Evolutionary conservation across 2,329 filamentous ascomycete genomes (phyloP).

Genomic region (Hypoxylon sp.): DNA sequence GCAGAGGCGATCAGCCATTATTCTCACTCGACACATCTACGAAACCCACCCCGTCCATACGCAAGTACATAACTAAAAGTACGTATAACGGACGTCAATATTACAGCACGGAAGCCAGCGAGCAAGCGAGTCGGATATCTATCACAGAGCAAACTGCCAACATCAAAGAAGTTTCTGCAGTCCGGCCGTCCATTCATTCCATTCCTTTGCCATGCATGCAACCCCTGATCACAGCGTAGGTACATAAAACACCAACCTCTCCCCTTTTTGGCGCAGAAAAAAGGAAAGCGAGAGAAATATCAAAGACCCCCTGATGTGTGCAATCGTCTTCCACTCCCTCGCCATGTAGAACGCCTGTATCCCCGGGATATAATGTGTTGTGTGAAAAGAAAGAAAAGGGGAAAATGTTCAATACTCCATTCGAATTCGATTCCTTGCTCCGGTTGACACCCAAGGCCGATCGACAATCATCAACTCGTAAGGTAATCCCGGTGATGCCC

Average conservation of each 20-base stretch:
- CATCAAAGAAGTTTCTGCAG: neutral
- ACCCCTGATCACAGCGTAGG: neutral
- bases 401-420: slow-evolving; percentile 1
- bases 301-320: slow-evolving; percentile 10
- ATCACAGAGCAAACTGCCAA: neutral
- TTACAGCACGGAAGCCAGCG: neutral
- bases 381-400: neutral
- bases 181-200: neutral
- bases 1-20: neutral
- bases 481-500: slow-evolving; percentile 1
- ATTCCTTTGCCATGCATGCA: neutral
- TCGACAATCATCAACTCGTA: slow-evolving; percentile 7
- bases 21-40: neutral
- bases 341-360: slow-evolving; percentile 34
- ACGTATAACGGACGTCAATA: neutral
- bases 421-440: slow-evolving; percentile 5
- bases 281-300: slow-evolving; percentile 8
- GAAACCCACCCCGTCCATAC: neutral
- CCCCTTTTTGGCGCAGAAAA: neutral
- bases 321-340: slow-evolving; percentile 19
- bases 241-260: neutral
- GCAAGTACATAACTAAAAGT: neutral
- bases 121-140: slow-evolving; percentile 1
- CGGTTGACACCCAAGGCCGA: slow-evolving; percentile 5
- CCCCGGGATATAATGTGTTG: slow-evolving; percentile 33